Evolutionary conservation across 176 grass and related monocot genomes (phyloP).

Genomic region (Hyparrhenia diplandra): DNA sequence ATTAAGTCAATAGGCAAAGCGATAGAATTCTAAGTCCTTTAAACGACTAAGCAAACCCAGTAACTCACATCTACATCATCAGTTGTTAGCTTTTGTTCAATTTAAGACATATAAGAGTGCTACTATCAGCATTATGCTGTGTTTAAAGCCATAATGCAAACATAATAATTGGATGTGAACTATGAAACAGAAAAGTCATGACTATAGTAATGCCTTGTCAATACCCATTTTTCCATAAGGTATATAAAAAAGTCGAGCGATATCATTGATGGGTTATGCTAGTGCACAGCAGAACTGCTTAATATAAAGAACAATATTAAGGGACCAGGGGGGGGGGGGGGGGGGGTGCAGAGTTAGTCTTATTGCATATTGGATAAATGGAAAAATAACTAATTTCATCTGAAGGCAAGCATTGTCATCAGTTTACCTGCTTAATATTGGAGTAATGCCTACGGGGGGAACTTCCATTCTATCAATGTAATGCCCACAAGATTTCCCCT

Average conservation of each 20-base stretch:
- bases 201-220: not conserved
- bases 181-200: conserved; percentile 1
- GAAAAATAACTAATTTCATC: not conserved
- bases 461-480: not conserved
- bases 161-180: not conserved
- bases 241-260: not conserved
- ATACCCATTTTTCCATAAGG: not conserved
- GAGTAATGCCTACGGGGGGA: not conserved
- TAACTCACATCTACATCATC: not conserved
- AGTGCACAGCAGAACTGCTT: not conserved
- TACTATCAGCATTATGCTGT: not conserved
- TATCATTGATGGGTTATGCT: not conserved
- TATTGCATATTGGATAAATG: not conserved
- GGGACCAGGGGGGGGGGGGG: not conserved
- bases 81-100: not conserved
- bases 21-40: not conserved
- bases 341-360: not conserved
- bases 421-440: not conserved
- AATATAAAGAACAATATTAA: not conserved
- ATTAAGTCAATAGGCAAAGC: not conserved
- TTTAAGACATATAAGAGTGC: not conserved
- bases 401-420: not conserved
- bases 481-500: not conserved
- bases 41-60: not conserved
- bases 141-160: not conserved